phyloP scores from a whole-genome alignment of 1,284 basidiomycete genomes.

The Vanrija sp. region DNA sequence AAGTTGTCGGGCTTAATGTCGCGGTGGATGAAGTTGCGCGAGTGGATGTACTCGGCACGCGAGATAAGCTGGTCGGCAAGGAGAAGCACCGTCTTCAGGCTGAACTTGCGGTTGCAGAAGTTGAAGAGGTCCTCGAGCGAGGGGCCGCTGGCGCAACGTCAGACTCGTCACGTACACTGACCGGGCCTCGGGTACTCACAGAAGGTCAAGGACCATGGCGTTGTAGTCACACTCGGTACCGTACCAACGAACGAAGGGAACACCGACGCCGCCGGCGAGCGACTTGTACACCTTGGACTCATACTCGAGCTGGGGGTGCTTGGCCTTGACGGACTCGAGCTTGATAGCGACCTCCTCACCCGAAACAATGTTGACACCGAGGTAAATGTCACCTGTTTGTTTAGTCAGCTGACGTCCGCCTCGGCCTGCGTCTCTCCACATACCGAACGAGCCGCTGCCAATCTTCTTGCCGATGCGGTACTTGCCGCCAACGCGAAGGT shows the following conservation, averaged over 20 bases:
- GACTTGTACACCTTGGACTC: constrained; percentile 97
- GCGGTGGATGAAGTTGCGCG: constrained; percentile 94
- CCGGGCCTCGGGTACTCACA: constrained; percentile 47
- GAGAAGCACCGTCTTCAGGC: constrained; percentile 92
- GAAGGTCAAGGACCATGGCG: constrained; percentile 97
- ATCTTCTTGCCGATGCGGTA: constrained; percentile 99
- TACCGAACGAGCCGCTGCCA: constrained; percentile 96
- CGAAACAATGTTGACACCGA: constrained; percentile 99
- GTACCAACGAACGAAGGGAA: constrained; percentile 98
- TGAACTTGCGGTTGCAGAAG: constrained; percentile 99
- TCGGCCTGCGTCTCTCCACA: constrained; percentile 42
- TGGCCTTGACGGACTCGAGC: constrained; percentile 98
- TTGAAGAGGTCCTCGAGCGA: constrained; percentile 99
- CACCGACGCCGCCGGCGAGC: constrained; percentile 94
- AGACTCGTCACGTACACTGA: neutral
- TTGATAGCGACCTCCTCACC: constrained; percentile 99
- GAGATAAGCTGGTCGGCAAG: constrained; percentile 70
- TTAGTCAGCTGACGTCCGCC: constrained; percentile 9
- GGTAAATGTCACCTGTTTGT: constrained; percentile 92
- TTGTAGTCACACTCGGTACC: constrained; percentile 99
- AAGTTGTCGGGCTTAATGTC: constrained; percentile 99
- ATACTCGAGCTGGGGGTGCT: constrained; percentile 99
- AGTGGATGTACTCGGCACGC: constrained; percentile 90
- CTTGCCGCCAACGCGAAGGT: constrained; percentile 95
- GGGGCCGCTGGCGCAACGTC: constrained; percentile 58